Evolutionary conservation across 108 stramenopile genomes (phyloP).

Genomic region (Schizochytrium sp.): DNA sequence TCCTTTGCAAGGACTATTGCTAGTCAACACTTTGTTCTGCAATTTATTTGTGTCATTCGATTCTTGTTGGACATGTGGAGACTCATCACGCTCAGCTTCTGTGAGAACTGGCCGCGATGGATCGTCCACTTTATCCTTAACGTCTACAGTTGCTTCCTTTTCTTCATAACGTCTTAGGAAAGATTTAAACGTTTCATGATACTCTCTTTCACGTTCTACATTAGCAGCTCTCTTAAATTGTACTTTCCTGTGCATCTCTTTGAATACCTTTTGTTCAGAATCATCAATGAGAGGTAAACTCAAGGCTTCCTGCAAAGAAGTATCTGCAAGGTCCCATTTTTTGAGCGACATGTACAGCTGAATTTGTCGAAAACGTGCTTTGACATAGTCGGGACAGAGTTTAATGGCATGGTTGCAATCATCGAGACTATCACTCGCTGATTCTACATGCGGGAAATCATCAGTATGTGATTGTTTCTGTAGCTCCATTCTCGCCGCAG

Average conservation of each 20-base stretch:
- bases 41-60: too few species aligned
- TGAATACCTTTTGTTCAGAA: neutral
- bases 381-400: neutral
- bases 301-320: neutral
- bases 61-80: too few species aligned
- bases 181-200: slow-evolving; percentile 2
- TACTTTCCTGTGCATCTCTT: neutral
- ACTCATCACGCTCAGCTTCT: too few species aligned
- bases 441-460: neutral
- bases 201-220: neutral
- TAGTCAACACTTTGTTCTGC: too few species aligned
- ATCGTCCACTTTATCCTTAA: too few species aligned
- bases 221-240: neutral
- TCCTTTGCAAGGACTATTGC: too few species aligned
- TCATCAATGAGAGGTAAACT: neutral
- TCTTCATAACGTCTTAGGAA: neutral
- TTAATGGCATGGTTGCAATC: neutral
- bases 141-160: too few species aligned
- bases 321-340: neutral
- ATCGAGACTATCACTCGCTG: neutral
- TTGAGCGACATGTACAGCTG: neutral
- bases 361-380: neutral
- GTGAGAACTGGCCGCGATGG: too few species aligned
- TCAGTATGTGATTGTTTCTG: neutral
- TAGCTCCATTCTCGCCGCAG: slow-evolving; percentile 37